These are phyloP conservation scores for Lepidium campestre DNA, from an alignment of 441 rosid genomes.

Conservation along the genomic window DNA sequence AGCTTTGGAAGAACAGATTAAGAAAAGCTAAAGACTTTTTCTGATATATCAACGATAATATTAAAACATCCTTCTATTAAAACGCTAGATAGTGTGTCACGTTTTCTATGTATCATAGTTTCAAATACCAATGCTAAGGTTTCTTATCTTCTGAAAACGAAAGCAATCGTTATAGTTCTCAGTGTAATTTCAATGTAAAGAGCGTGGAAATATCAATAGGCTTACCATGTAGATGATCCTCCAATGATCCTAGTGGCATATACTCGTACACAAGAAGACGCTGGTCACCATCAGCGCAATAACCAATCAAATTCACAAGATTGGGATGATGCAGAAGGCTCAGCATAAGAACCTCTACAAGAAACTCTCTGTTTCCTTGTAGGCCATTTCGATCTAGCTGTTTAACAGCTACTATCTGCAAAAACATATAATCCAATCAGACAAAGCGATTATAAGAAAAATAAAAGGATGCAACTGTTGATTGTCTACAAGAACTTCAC, in stretches of 20 bases:
- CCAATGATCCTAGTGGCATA: slow-evolving; percentile 93
- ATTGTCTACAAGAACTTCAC: slow-evolving; percentile 27
- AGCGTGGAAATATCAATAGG: neutral
- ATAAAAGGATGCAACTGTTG: neutral
- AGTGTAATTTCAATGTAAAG: neutral
- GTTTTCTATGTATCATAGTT: neutral
- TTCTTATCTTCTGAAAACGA: neutral
- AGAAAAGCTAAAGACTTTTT: neutral
- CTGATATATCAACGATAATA: neutral
- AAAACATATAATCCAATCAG: slow-evolving; percentile 6
- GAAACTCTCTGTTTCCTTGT: slow-evolving; percentile 97
- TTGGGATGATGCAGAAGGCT: slow-evolving; percentile 92
- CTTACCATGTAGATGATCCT: slow-evolving; percentile 96
- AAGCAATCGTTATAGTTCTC: neutral
- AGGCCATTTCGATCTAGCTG: slow-evolving; percentile 96
- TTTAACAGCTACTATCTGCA: slow-evolving; percentile 95
- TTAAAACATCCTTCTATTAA: neutral
- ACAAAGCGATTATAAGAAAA: neutral
- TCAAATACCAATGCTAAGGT: neutral
- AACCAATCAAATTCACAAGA: slow-evolving; percentile 92
- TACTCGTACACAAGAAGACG: slow-evolving; percentile 96
- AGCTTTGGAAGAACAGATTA: neutral
- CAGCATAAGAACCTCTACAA: slow-evolving; percentile 97
- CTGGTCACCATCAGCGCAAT: slow-evolving; percentile 97
- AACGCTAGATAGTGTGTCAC: neutral